A percentile compares a stretch with the other conserved stretches of the same genome.
These are phyloP conservation scores for Paecilomyces dactylethromorphus DNA, from an alignment of 2,329 filamentous ascomycete genomes.

Conservation along the genomic window DNA sequence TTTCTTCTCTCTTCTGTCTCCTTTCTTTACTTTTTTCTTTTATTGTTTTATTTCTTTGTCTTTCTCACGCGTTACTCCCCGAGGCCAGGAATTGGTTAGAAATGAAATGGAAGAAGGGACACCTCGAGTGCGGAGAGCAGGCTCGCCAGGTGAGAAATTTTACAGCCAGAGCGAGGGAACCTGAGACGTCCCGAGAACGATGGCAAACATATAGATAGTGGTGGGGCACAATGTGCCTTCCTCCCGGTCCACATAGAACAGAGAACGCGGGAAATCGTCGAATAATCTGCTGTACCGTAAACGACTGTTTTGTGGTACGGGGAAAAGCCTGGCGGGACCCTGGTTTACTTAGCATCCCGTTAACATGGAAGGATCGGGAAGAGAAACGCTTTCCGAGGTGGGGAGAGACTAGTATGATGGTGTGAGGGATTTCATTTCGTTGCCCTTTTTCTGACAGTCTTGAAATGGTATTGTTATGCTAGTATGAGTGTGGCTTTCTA, in stretches of 20 bases:
- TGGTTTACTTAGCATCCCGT: neutral
- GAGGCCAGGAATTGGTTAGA: neutral
- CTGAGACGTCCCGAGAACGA: neutral
- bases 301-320: neutral
- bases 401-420: neutral
- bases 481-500: too few species aligned
- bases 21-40: neutral
- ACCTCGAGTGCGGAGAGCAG: neutral
- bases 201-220: neutral
- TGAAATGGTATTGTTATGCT: too few species aligned
- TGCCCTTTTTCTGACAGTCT: neutral
- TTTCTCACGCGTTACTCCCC: neutral
- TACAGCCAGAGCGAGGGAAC: neutral
- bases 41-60: neutral
- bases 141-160: neutral
- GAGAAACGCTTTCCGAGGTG: neutral
- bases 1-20: neutral
- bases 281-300: neutral
- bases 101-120: neutral
- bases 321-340: neutral
- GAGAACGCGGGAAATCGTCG: neutral
- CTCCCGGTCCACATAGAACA: constrained; percentile 5
- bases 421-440: neutral
- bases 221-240: neutral
- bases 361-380: neutral